Evolutionary conservation across 73 alveolate genomes (phyloP), one percentile per base, ranked within the genome.

Genomic region (Stentor coeruleus): DNA sequence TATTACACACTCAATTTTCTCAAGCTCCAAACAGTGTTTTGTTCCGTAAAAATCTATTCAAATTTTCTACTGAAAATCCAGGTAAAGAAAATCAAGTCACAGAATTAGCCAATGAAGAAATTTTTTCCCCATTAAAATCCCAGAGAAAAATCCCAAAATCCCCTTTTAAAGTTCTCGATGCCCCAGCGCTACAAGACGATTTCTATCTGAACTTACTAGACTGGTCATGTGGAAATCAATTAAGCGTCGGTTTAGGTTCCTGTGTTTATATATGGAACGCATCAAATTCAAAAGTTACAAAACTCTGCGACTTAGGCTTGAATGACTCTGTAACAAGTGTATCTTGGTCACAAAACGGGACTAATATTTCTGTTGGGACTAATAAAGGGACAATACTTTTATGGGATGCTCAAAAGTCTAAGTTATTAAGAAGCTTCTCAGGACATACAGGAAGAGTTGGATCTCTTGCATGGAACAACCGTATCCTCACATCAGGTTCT

Each of bases 151-250:
- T 98, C 0, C 98, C 99, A n/a, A 97, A 96, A 89, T 91, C 92
- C 58, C 99, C 99, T 59, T 96, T 95, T 86, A 98, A 98, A 90
- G 99, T 98, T 35, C 93, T 98, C 40, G 99, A 98, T 86, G 99
- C 99, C 11, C 99, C 99, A 0, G 86, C 95, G 84, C 91, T 98
- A 40, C 86, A 94, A 90, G 99, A 98, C 86, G 99, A 98, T 84
- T 98, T 97, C 89, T 98, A 98, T 90, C 85, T 97, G 84, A 97
- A 98, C 84, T 93, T 97, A 26, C 93, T 98, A 3, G 99, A 98
- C 92, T 98, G 99, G 99, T 89, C 98, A 11, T 87, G 93, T 33
- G 88, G 94, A 59, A 96, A 98, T 84, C 87, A 92, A 30, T 93
- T 98, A 3, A 98, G 99, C 1, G 99, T 98, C 20, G 99, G 99